Base-by-base conservation (phyloP, 768 basidiomycete species). In the Mycena polygramma region DNA sequence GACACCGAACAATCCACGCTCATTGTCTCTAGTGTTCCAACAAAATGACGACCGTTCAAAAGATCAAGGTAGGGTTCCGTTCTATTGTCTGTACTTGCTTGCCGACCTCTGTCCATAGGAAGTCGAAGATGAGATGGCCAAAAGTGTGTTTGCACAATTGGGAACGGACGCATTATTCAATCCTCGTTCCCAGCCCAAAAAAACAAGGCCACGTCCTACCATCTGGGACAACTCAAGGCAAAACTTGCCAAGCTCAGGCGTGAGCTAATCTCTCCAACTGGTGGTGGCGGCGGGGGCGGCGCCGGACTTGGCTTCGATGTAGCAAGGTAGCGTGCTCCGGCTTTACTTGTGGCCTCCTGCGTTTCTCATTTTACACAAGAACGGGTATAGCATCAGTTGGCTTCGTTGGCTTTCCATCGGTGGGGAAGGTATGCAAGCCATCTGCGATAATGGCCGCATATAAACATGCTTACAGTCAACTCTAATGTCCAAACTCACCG, bases 371-470 rank as follows among this genome's bases (percentile, higher is more conserved):
- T 7, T 22, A 35, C 60, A 57, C 67, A 87, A 30, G 96, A 79
- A 99, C 98, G 20, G 98, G 98, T 79, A 93, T 99, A 75, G 98
- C 97, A 22, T 96, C 96, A 36, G 96, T 98, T 37, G 97, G 97
- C 37, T 98, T 97, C 77, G 91, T 92, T 52, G 92, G 94, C 30
- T 93, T 96, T 79, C 96, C 96, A 24, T 96, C 95, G n/a, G 96
- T 97, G 19, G 96, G 96, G 81, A 97, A 97, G 89, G 95, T 92
- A 58, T 41, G 75, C 63, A 37, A 13, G 37, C 43, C 46, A 11
- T 24, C 59, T 35, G 14, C 36, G 35, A 52, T 11, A 58, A 71
- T 48, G 52, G 24, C 73, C 24, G 19, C 39, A 58, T 58, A 67
- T 74, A 49, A 55, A 63, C 4, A 49, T 68, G 36, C 66, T n/a